These are phyloP conservation scores for Kazachstania sp. DNA, from an alignment of 1,139 yeast genomes.

Conservation along the genomic window DNA sequence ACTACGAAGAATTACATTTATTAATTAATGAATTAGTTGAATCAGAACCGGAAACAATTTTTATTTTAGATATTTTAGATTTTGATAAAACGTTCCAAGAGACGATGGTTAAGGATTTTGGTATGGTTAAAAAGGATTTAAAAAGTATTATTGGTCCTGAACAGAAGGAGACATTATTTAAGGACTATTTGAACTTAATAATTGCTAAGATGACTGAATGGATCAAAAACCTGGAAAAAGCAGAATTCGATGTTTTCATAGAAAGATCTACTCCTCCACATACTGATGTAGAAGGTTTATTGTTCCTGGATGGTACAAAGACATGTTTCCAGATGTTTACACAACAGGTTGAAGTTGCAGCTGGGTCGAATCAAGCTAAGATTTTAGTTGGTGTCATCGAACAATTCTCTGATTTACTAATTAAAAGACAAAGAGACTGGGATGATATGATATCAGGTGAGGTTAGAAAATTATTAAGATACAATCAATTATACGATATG, in stretches of 20 bases:
- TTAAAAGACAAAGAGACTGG: constrained; percentile 56
- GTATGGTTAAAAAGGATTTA: constrained; percentile 36
- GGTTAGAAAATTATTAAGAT: constrained; percentile 43
- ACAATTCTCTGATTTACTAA: constrained; percentile 58
- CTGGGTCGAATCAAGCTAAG: constrained; percentile 76
- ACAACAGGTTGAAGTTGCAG: constrained; percentile 89
- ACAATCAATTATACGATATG: constrained; percentile 27
- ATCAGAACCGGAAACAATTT: constrained; percentile 65
- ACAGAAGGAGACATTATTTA: constrained; percentile 50
- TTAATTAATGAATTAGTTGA: constrained; percentile 56
- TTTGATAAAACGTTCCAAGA: constrained; percentile 64
- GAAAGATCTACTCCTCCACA: constrained; percentile 68
- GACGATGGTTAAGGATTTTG: constrained; percentile 41
- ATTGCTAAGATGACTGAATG: constrained; percentile 72
- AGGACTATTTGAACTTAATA: constrained; percentile 65
- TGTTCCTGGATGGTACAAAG: constrained; percentile 62
- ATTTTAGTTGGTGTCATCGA: constrained; percentile 77
- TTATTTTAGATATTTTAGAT: constrained; percentile 55
- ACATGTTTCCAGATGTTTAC: constrained; percentile 75
- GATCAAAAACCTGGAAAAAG: constrained; percentile 56
- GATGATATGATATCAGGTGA: constrained; percentile 50
- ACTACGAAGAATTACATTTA: constrained; percentile 58
- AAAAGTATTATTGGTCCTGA: constrained; percentile 61
- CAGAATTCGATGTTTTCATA: constrained; percentile 55
- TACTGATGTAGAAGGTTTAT: constrained; percentile 50